Conservation (phyloP, 257 asterid genomes). For the Scutellaria baicalensis region DNA sequence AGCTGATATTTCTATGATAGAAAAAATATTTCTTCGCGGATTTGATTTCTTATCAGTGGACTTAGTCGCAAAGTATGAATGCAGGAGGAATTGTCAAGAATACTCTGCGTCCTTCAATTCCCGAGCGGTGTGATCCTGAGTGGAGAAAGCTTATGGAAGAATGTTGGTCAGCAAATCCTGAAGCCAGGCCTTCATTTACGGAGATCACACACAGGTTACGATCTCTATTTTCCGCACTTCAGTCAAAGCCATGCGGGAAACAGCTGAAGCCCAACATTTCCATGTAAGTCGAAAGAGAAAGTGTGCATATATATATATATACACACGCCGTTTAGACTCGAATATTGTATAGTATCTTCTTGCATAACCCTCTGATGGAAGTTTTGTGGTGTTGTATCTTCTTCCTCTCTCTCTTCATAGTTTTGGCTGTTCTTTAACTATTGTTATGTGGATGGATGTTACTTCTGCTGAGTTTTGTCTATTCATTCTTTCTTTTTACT, state of each 20-base stretch:
- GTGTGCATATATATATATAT: no score
- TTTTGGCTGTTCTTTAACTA: neutral
- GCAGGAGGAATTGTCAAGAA: constrained; percentile 71
- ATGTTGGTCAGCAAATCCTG: constrained; percentile 62
- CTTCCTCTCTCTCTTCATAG: constrained; percentile 18
- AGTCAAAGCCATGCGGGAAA: constrained; percentile 20
- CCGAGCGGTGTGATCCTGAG: constrained; percentile 55
- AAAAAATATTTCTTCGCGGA: neutral
- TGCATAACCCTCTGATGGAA: constrained; percentile 13
- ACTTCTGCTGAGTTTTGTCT: neutral
- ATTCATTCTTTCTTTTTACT: constrained; percentile 16
- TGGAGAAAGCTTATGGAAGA: constrained; percentile 72
- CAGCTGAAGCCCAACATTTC: constrained; percentile 25
- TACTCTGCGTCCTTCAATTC: constrained; percentile 62
- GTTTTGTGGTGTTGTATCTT: constrained; percentile 27
- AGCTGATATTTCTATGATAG: neutral
- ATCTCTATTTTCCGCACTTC: constrained; percentile 42
- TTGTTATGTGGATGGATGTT: constrained; percentile 11
- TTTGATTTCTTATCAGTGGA: neutral
- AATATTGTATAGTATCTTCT: constrained; percentile 11
- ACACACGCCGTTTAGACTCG: constrained; percentile 2
- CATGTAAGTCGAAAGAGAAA: constrained; percentile 17
- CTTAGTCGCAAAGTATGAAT: neutral
- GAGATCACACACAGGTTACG: constrained; percentile 51
- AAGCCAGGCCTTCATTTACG: constrained; percentile 62